Evolutionary conservation across 1,284 basidiomycete genomes (phyloP).

Genomic region (Austroboletus novae-zelandiae): DNA sequence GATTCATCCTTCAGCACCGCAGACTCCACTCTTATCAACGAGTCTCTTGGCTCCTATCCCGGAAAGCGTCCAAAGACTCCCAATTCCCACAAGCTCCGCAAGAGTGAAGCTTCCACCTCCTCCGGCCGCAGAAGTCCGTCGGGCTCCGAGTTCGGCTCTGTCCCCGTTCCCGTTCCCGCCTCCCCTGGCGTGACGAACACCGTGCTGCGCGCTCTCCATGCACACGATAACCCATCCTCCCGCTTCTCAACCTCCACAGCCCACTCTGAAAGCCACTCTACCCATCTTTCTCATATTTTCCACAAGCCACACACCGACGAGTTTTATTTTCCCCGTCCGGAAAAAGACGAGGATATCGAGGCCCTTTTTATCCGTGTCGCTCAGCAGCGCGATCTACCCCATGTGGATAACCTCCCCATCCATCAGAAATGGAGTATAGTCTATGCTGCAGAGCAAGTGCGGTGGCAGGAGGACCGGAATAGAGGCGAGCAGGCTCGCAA

Average conservation of each 20-base stretch:
- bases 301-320: slow-evolving; percentile 55
- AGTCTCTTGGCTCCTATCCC: slow-evolving; percentile 38
- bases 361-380: slow-evolving; percentile 74
- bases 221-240: slow-evolving; percentile 58
- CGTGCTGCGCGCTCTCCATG: slow-evolving; percentile 48
- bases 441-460: slow-evolving; percentile 78
- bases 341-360: slow-evolving; percentile 73
- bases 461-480: slow-evolving; percentile 71
- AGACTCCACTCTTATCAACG: slow-evolving; percentile 59
- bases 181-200: slow-evolving; percentile 35
- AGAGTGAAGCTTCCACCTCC: slow-evolving; percentile 52
- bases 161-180: slow-evolving; percentile 35
- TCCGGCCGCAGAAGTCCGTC: slow-evolving; percentile 44
- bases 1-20: slow-evolving; percentile 54
- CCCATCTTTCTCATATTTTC: slow-evolving; percentile 55
- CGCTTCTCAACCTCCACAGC: slow-evolving; percentile 58
- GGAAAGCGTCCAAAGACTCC: slow-evolving; percentile 37
- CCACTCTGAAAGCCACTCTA: slow-evolving; percentile 50
- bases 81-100: slow-evolving; percentile 43
- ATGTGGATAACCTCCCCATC: slow-evolving; percentile 58
- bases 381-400: slow-evolving; percentile 62
- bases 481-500: slow-evolving; percentile 60
- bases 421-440: slow-evolving; percentile 96
- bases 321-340: slow-evolving; percentile 73
- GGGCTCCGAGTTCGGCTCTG: slow-evolving; percentile 47